Conservation (phyloP, 163 green algal genomes). For the Chlamydomonas reinhardtii region DNA sequence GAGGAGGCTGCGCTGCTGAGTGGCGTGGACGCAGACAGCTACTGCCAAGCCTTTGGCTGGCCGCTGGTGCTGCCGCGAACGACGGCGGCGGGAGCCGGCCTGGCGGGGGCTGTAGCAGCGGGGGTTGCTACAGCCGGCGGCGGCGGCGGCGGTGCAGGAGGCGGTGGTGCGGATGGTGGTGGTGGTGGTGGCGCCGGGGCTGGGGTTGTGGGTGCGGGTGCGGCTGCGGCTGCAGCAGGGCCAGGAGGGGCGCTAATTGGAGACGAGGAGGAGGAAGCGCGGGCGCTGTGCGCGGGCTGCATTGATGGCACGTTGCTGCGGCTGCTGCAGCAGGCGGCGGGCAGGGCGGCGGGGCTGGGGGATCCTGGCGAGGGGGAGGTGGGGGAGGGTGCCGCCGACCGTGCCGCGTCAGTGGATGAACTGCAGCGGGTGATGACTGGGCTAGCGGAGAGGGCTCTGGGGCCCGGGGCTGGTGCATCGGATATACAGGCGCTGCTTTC, state of each 20-base stretch:
- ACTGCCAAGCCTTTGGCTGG: neutral
- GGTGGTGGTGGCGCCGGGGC: neutral
- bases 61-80: constrained; percentile 18
- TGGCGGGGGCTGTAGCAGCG: constrained; percentile 7
- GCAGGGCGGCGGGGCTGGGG: neutral
- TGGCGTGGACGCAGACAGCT: constrained; percentile 3
- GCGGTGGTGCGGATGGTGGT: neutral
- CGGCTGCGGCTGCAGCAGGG: neutral
- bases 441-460: too few species aligned
- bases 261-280: constrained; percentile 20
- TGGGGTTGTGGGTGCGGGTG: too few species aligned
- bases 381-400: neutral
- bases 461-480: too few species aligned
- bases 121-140: neutral
- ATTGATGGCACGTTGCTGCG: constrained; percentile 18
- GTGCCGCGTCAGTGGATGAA: neutral
- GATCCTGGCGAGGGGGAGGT: neutral
- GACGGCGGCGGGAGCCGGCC: constrained; percentile 13
- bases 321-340: neutral
- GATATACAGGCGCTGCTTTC: too few species aligned
- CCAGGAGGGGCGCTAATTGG: neutral
- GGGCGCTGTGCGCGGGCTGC: constrained; percentile 4
- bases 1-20: constrained; percentile 15
- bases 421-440: too few species aligned
- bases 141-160: neutral